phyloP scores from a whole-genome alignment of 139 green algal genomes.

The Spirogloea muscicola region DNA sequence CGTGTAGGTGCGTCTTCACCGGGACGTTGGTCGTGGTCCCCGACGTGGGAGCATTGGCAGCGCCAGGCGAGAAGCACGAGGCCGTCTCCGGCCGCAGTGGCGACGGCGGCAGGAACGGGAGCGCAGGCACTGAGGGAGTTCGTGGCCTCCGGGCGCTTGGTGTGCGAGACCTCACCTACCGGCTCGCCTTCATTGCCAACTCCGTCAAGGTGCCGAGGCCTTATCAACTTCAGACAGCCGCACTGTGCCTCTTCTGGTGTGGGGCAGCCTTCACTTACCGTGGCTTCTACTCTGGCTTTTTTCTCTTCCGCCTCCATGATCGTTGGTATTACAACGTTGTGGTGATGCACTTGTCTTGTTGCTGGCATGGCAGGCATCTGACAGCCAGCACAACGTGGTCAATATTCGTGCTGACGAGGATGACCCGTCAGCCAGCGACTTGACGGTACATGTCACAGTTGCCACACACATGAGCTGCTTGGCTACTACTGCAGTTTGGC shows the following conservation, averaged over 20 bases:
- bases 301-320: too few species aligned
- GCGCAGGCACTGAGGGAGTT: conserved; percentile 58
- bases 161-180: conserved; percentile 87
- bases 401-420: conserved; percentile 40
- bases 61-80: conserved; percentile 56
- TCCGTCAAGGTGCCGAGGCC: conserved; percentile 56
- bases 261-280: too few species aligned
- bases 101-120: conserved; percentile 1
- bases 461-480: background rate
- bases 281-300: too few species aligned
- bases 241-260: too few species aligned
- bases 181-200: conserved; percentile 81
- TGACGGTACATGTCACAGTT: background rate
- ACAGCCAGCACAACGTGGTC: conserved; percentile 6
- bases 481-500: background rate
- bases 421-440: background rate
- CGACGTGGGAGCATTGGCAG: conserved; percentile 72
- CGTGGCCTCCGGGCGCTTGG: conserved; percentile 71
- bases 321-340: too few species aligned
- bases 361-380: background rate
- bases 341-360: too few species aligned
- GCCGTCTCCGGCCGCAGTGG: too few species aligned
- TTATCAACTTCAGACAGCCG: too few species aligned
- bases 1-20: conserved; percentile 65
- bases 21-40: conserved; percentile 91